phyloP scores from a whole-genome alignment of 306 rosid species.

The Ammopiptanthus mongolicus region DNA sequence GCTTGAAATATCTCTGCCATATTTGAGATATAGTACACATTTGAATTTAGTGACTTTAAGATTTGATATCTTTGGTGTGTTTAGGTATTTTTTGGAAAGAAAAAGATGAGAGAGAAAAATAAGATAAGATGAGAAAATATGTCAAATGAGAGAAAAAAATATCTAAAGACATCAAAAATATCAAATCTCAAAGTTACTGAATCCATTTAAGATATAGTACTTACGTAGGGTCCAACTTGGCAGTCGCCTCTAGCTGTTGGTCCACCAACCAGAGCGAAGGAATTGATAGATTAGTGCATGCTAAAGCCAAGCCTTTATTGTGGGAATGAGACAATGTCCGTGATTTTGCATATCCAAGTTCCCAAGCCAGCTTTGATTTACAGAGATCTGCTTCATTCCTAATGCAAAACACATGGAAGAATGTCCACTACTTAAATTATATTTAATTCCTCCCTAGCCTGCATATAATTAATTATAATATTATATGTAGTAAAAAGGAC shows the following conservation, averaged over 20 bases:
- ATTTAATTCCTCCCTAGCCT: not conserved
- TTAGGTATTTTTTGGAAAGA: too few relatives aligned
- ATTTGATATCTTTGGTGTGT: too few relatives aligned
- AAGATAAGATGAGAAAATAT: too few relatives aligned
- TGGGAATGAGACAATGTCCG: conserved; percentile 29
- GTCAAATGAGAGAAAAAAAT: too few relatives aligned
- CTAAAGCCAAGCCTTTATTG: conserved; percentile 25
- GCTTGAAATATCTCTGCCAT: conserved; percentile 9
- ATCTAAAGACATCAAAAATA: too few relatives aligned
- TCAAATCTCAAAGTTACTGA: too few relatives aligned
- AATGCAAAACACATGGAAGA: conserved; percentile 35
- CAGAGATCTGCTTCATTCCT: conserved; percentile 33
- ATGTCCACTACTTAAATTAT: conserved; percentile 13
- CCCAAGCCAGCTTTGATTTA: conserved; percentile 37
- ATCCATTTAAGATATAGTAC: too few relatives aligned
- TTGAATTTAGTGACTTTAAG: too few relatives aligned
- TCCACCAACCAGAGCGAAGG: conserved; percentile 32
- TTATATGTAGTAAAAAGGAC: conserved; percentile 10
- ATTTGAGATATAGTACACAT: conserved; percentile 21
- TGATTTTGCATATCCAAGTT: conserved; percentile 32
- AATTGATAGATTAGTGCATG: conserved; percentile 19
- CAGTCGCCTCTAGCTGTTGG: conserved; percentile 20
- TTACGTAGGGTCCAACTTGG: conserved; percentile 15
- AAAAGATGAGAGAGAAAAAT: too few relatives aligned
- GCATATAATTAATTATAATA: too few relatives aligned